phyloP scores from a whole-genome alignment of 208 protist genomes.

The Acanthamoeba castellanii region DNA sequence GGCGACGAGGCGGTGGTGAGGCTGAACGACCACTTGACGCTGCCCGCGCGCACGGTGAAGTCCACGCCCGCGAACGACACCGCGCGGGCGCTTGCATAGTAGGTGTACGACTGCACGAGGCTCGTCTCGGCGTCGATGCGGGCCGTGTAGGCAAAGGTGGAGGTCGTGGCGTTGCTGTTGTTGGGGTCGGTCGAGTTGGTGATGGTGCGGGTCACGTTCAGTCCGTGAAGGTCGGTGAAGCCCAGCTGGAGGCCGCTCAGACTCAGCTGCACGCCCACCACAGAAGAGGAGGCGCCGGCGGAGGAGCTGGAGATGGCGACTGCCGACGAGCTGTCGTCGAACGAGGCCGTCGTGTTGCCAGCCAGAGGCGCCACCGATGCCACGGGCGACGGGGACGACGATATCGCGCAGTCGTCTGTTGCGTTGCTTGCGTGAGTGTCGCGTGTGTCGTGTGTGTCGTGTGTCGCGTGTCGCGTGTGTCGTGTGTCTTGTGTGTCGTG shows the following conservation, averaged over 20 bases:
- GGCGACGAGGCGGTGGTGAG: not conserved
- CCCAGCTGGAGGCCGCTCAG: conserved; percentile 34
- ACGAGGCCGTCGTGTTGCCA: not conserved
- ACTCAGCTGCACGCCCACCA: conserved; percentile 7
- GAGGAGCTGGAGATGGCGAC: not conserved
- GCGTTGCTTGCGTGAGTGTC: no score
- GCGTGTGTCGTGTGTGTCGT: not conserved
- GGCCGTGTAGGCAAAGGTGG: not conserved
- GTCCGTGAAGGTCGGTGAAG: not conserved
- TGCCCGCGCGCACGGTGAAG: conserved; percentile 13
- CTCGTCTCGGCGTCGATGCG: not conserved
- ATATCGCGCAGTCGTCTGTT: conserved; percentile 2
- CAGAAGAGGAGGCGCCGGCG: not conserved
- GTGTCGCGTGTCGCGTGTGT: not conserved
- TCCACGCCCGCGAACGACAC: not conserved
- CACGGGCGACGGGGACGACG: not conserved
- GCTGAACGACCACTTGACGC: conserved; percentile 48
- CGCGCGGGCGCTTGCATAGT: not conserved
- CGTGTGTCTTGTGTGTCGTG: no score
- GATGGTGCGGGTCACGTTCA: not conserved
- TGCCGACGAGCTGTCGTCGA: not conserved
- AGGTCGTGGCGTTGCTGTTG: not conserved
- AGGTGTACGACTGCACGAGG: conserved; percentile 18
- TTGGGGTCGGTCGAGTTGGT: not conserved
- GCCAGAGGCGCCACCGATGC: not conserved